Evolutionary conservation across 768 basidiomycete species (phyloP).

Genomic region (Leccinum imitatum): DNA sequence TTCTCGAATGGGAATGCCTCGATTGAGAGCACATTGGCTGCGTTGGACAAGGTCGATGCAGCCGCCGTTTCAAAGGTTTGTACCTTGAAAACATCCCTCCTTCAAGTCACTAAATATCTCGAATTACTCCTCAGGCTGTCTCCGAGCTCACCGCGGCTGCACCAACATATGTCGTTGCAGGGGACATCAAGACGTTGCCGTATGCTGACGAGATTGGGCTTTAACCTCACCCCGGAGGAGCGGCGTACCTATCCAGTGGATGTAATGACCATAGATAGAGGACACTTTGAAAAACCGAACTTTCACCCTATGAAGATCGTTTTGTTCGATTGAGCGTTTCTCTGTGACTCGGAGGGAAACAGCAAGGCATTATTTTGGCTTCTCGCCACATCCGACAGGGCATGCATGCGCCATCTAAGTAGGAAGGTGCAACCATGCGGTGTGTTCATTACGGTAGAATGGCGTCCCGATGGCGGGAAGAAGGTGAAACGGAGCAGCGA

Average conservation of each 20-base stretch:
- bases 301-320: background rate
- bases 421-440: background rate
- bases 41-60: conserved; percentile 69
- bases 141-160: conserved; percentile 67
- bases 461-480: background rate
- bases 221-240: conserved; percentile 34
- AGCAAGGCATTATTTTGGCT: background rate
- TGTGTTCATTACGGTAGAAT: background rate
- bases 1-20: conserved; percentile 56
- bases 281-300: conserved; percentile 1
- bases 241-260: conserved; percentile 13
- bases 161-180: conserved; percentile 87
- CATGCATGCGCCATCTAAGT: too few species aligned
- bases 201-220: conserved; percentile 83
- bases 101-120: background rate
- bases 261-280: conserved; percentile 23
- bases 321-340: background rate
- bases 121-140: conserved; percentile 42
- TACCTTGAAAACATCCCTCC: background rate
- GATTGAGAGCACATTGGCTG: conserved; percentile 59
- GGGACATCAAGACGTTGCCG: conserved; percentile 74
- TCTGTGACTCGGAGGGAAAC: background rate
- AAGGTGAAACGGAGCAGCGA: background rate
- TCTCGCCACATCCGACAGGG: background rate
- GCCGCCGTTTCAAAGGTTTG: conserved; percentile 68